Base-by-base conservation (phyloP, 2,329 filamentous ascomycete species). In the Paraconiothyrium brasiliense region DNA sequence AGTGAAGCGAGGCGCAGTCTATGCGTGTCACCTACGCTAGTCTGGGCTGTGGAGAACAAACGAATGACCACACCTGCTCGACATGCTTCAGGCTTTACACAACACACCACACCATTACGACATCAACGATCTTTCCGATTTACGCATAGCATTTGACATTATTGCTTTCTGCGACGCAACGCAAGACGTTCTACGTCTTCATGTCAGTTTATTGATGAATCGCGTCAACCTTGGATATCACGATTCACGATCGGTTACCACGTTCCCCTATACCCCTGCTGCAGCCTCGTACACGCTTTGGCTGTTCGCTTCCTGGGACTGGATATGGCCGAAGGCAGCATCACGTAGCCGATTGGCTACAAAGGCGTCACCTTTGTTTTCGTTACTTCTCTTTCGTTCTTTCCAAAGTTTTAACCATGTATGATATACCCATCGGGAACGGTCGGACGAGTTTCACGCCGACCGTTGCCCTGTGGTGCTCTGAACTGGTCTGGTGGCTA, bases 141-240 rank as follows among this genome's bases (percentile, higher is more conserved):
- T 35, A 52, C 57, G 57, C 57, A 58, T 58, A 58, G 39, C 57
- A 20, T 49, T 46, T 46, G 30, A 37, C 24, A 20, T 50, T 20
- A 30, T 52, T 30, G 47, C 47, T 57, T 41, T 57, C 54, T 43
- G 39, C 52, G 39, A 39, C 39, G 11, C 52, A 55, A 32, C 27
- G 24, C n/a, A 34, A 55, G 37, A 44, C 39, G 27, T 35, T 46
- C n/a, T 6, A 10, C 24, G 27, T 46, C 52, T 46, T 20, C 9
- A 55, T 24, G 39, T 43, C 50, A 43, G 13, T 54, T 54, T 30
- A 27, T 54, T 30, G 14, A 30, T 54, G 50, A 43, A 54, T 54
- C 50, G 50, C 50, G 50, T 54, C 50, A 54, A 54, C 50, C 50
- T 54, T 54, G 50, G 50, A 41, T 54, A 55, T 55, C 54, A 56